phyloP scores from a whole-genome alignment of 1,284 basidiomycete genomes.

The Macrocybe sp. region DNA sequence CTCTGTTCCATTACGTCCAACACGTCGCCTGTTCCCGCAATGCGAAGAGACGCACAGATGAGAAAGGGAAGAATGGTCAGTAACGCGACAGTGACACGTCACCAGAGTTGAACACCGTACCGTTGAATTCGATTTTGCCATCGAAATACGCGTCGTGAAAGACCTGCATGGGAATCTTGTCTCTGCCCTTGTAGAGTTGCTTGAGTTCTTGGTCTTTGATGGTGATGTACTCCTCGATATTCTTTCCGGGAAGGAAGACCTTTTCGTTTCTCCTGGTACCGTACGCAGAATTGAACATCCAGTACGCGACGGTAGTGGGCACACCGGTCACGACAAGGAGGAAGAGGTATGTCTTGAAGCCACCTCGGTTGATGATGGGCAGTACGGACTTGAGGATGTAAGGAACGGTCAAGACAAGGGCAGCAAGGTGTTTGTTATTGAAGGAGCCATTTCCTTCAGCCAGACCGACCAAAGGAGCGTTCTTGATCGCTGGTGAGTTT shows the following conservation, averaged over 20 bases:
- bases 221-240: constrained; percentile 87
- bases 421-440: constrained; percentile 78
- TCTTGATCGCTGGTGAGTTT: constrained; percentile 67
- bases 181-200: constrained; percentile 71
- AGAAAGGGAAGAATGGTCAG: constrained; percentile 9
- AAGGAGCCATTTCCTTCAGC: constrained; percentile 86
- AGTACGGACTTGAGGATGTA: constrained; percentile 77
- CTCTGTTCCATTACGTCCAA: constrained; percentile 92
- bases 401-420: constrained; percentile 72
- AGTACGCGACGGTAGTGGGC: constrained; percentile 85
- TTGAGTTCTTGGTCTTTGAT: constrained; percentile 84
- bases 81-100: constrained; percentile 1
- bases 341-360: constrained; percentile 82
- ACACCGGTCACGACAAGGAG: constrained; percentile 71
- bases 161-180: constrained; percentile 96
- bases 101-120: constrained; percentile 32
- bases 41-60: constrained; percentile 6
- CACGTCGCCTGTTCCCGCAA: constrained; percentile 65
- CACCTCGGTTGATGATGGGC: constrained; percentile 74
- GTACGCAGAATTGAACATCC: constrained; percentile 82
- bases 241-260: constrained; percentile 80
- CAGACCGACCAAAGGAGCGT: constrained; percentile 78
- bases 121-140: constrained; percentile 94
- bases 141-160: constrained; percentile 99
- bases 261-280: constrained; percentile 86